Evolutionary conservation across 2,329 filamentous ascomycete genomes (phyloP).

Genomic region (Rugonectria rugulosa): DNA sequence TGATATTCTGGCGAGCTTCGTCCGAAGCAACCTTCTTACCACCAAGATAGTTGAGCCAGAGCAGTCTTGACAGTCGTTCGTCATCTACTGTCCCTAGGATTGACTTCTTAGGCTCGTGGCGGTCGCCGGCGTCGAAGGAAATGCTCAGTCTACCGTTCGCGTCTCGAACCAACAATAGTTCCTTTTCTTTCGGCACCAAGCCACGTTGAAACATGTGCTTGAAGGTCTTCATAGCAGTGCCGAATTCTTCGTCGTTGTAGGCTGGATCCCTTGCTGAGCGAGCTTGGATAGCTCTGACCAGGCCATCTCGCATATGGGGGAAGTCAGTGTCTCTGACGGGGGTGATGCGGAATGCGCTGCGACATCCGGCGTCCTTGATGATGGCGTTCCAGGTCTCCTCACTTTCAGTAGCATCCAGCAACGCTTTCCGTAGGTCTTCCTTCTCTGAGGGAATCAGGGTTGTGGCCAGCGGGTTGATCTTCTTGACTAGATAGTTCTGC

Average conservation of each 20-base stretch:
- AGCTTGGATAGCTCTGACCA: slow-evolving; percentile 83
- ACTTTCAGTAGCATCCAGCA: slow-evolving; percentile 74
- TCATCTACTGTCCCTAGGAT: slow-evolving; percentile 77
- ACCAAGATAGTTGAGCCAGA: slow-evolving; percentile 91
- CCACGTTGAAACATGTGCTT: slow-evolving; percentile 82
- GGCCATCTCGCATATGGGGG: slow-evolving; percentile 88
- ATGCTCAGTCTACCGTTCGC: slow-evolving; percentile 70
- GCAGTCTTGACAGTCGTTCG: slow-evolving; percentile 78
- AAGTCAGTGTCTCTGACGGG: slow-evolving; percentile 96
- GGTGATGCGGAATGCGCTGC: slow-evolving; percentile 82
- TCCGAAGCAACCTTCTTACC: slow-evolving; percentile 90
- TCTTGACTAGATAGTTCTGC: slow-evolving; percentile 78
- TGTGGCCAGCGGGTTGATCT: slow-evolving; percentile 79
- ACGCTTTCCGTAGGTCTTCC: slow-evolving; percentile 70
- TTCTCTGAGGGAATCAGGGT: slow-evolving; percentile 86
- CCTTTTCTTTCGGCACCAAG: slow-evolving; percentile 80
- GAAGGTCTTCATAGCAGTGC: slow-evolving; percentile 77
- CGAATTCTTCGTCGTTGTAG: slow-evolving; percentile 78
- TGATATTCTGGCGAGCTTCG: slow-evolving; percentile 78
- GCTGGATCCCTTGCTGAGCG: slow-evolving; percentile 66
- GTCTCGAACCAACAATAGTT: slow-evolving; percentile 77
- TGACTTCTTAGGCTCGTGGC: slow-evolving; percentile 54
- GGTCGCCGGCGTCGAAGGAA: slow-evolving; percentile 70
- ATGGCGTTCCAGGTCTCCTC: slow-evolving; percentile 79
- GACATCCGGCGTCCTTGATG: slow-evolving; percentile 70